Evolutionary conservation across 371 early-diverging fungal genomes (phyloP).

Genomic region (Basidiobolus heterosporus): DNA sequence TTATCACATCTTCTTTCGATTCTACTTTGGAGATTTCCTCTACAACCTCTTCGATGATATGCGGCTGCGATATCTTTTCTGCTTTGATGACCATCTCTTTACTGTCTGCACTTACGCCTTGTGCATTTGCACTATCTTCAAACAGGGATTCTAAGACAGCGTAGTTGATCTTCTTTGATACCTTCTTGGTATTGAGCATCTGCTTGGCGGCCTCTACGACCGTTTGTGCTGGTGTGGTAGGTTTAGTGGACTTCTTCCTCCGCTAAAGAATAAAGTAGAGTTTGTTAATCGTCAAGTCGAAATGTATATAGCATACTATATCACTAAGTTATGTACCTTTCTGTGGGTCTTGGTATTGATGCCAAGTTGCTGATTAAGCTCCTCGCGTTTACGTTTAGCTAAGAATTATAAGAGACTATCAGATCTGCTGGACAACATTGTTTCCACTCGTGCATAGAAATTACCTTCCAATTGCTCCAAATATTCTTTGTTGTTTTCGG

Average conservation of each 20-base stretch:
- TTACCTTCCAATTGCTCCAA: constrained; percentile 51
- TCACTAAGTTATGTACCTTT: too few species aligned
- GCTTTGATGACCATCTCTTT: too few species aligned
- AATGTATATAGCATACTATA: too few species aligned
- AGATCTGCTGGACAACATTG: too few species aligned
- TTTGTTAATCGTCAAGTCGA: not conserved
- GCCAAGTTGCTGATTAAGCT: constrained; percentile 30
- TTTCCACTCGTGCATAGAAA: not conserved
- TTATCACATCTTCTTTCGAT: too few species aligned
- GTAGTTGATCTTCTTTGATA: constrained; percentile 86
- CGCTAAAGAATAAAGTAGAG: constrained; percentile 1
- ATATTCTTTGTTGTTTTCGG: constrained; percentile 68
- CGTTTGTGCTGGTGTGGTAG: constrained; percentile 10
- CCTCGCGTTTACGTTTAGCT: constrained; percentile 16
- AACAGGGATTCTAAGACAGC: constrained; percentile 59
- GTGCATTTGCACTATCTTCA: constrained; percentile 21
- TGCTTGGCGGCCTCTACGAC: constrained; percentile 66
- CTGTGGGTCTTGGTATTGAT: constrained; percentile 9
- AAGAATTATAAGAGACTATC: not conserved
- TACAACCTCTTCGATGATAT: too few species aligned
- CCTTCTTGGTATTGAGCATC: constrained; percentile 34
- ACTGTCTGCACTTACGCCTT: not conserved
- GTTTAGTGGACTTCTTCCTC: constrained; percentile 8
- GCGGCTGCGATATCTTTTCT: too few species aligned
- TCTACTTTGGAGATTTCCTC: too few species aligned